Evolutionary conservation across 805 yeast species (phyloP), one percentile per base, ranked within the genome.

Genomic region (Yamadazyma insecticola): DNA sequence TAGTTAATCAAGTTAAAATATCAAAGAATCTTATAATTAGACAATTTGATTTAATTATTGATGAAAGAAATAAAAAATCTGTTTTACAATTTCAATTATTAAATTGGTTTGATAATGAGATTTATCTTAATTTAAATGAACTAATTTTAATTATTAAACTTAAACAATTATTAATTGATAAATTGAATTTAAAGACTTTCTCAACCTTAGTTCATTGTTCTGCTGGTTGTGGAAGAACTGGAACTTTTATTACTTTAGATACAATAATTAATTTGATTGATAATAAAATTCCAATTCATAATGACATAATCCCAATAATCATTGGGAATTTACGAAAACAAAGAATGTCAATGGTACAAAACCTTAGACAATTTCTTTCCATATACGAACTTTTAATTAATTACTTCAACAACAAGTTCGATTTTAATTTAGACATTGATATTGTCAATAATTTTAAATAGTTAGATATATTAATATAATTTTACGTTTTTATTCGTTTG

Each of bases 181-280:
- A 22, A 4, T 28, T 35, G 9, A 29, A 26, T 10, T 23, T 27
- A 22, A 20, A 13, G 5, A 29, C 18, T 6, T 44, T 70, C 1
- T 90, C 92, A 13, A 69, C 78, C 5, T 51, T 87, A 27, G 84
- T 83, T 16, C 97, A 90, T 57, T 90, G 98, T 51, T 86, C 96
- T 5, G 97, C 97, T 1, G 98, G 98, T 0, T 88, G 95, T 50
- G 98, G 98, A 13, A 67, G 98, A 36, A 87, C 97, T 0, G 98
- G 98, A 2, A 84, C 96, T 2, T 58, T 62, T 26, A 55, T 61
- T 26, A 50, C 65, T 11, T 43, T 61, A 16, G 70, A 65, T 43
- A 49, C 65, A 10, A 40, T 64, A 47, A 6, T 40, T 44, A 35
- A 41, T 32, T 32, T 41, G 29, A 46, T 32, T 18, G n/a, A n/a